Evolutionary conservation across 1,139 yeast genomes (phyloP), one percentile per base, ranked within the genome.

Genomic region (Hemisphaericaspora xylanilytica): DNA sequence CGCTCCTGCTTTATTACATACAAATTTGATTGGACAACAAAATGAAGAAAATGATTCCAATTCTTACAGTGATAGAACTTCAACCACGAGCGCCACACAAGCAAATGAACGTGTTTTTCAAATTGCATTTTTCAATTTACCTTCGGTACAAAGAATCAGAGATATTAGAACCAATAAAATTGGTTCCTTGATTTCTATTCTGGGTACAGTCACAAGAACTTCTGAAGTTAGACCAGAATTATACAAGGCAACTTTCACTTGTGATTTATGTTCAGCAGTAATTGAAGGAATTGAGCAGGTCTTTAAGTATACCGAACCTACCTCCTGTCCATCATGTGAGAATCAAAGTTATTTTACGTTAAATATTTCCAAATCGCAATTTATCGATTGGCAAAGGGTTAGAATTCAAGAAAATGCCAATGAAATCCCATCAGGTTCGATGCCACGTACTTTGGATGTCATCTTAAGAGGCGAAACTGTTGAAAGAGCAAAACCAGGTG

Each of bases 401-500:
- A 77, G 98, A 50, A 85, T 92, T 45, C 99, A 92, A 60, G 99
- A 92, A 59, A 94, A 92, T 56, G 80, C 97, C 12, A 85, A 75
- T 52, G 98, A 92, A 63, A 92, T 92, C 43, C 99, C 99, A 20
- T 89, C 97, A 0, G 99, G 99, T 22, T 88, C 97, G 2, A 92
- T 92, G 99, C 99, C 99, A 27, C 78, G 99, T 60, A 92, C 97
- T 8, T 66, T 92, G 50, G 98, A 92, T 61, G 95, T 92, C 20
- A 85, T 92, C 40, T 67, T 92, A 41, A 75, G 98, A 54, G 98
- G 98, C 34, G 97, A 92, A 52, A 76, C 89, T 37, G 98, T 94
- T 7, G 99, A 92, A 59, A 76, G 90, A 49, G 97, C 97, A 3
- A 94, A 92, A 61, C 97, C 99, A 0, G 99, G 99, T 49, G 98